phyloP scores from a whole-genome alignment of 352 stramenopile genomes.

The Globisporangium spinosum region DNA sequence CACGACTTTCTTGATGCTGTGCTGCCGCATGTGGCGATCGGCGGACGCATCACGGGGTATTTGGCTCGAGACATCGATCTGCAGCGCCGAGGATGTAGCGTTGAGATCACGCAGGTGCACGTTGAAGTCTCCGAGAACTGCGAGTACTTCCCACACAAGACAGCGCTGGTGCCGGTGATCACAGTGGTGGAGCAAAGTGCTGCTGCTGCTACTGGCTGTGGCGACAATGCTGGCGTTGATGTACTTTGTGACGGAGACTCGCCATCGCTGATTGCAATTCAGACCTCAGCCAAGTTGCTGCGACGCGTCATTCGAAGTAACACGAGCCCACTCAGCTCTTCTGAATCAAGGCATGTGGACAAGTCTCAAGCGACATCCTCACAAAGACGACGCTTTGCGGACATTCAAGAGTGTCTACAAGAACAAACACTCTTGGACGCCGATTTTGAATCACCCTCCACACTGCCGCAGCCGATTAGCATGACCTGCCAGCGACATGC shows the following conservation, averaged over 20 bases:
- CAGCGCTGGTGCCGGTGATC: slow-evolving; percentile 60
- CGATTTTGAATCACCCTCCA: background rate
- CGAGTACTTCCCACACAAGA: slow-evolving; percentile 62
- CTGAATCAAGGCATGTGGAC: background rate
- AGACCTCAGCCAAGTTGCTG: background rate
- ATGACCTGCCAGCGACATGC: no score
- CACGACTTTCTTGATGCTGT: slow-evolving; percentile 63
- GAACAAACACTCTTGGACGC: slow-evolving; percentile 2
- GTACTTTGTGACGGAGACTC: background rate
- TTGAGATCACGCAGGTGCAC: slow-evolving; percentile 26
- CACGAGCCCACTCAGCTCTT: background rate
- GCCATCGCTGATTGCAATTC: background rate
- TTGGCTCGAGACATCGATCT: slow-evolving; percentile 54
- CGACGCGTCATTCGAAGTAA: slow-evolving; percentile 3
- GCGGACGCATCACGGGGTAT: slow-evolving; percentile 66
- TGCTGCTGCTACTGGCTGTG: background rate
- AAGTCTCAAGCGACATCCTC: background rate
- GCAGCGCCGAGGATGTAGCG: slow-evolving; percentile 33
- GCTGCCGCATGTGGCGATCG: slow-evolving; percentile 39
- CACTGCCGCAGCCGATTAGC: background rate
- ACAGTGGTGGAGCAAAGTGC: slow-evolving; percentile 35
- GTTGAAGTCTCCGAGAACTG: slow-evolving; percentile 46
- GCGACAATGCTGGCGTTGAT: background rate
- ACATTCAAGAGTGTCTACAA: slow-evolving; percentile 15
- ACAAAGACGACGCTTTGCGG: slow-evolving; percentile 10